These are phyloP conservation scores for Microcyclospora tardicrescens DNA, from an alignment of 2,329 filamentous ascomycete species.

Conservation along the genomic window DNA sequence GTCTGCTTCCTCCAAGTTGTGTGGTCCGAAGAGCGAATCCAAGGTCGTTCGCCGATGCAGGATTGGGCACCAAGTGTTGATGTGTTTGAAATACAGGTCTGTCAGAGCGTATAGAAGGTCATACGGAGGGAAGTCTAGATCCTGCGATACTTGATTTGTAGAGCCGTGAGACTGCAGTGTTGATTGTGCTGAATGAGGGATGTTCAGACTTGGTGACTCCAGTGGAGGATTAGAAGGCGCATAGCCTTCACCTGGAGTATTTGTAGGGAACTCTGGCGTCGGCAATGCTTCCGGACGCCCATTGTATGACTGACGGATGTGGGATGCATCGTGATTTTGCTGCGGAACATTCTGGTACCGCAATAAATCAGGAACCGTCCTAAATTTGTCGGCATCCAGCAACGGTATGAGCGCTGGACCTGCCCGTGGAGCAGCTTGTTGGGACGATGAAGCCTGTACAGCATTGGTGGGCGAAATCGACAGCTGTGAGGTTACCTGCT, in stretches of 20 bases:
- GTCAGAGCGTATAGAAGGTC: slow-evolving; percentile 48
- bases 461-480: slow-evolving; percentile 13
- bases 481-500: slow-evolving; percentile 22
- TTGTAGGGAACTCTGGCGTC: too few relatives aligned
- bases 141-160: slow-evolving; percentile 20
- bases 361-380: too few relatives aligned
- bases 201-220: slow-evolving; percentile 45
- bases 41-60: slow-evolving; percentile 73
- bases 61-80: slow-evolving; percentile 66
- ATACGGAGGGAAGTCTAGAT: slow-evolving; percentile 44
- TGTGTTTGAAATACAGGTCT: slow-evolving; percentile 51
- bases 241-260: slow-evolving; percentile 15
- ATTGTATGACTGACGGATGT: too few relatives aligned
- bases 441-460: background rate
- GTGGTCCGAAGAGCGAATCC: slow-evolving; percentile 64
- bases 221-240: slow-evolving; percentile 30
- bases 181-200: slow-evolving; percentile 24
- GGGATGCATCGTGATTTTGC: too few relatives aligned
- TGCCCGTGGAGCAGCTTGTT: too few relatives aligned
- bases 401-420: too few relatives aligned
- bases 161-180: slow-evolving; percentile 5
- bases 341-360: too few relatives aligned
- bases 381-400: too few relatives aligned
- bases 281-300: too few relatives aligned
- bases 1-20: slow-evolving; percentile 66